Percentiles rank a stretch among this genome's conserved stretches.
phyloP scores from a whole-genome alignment of 1,139 yeast genomes.

The Candida sp. region DNA sequence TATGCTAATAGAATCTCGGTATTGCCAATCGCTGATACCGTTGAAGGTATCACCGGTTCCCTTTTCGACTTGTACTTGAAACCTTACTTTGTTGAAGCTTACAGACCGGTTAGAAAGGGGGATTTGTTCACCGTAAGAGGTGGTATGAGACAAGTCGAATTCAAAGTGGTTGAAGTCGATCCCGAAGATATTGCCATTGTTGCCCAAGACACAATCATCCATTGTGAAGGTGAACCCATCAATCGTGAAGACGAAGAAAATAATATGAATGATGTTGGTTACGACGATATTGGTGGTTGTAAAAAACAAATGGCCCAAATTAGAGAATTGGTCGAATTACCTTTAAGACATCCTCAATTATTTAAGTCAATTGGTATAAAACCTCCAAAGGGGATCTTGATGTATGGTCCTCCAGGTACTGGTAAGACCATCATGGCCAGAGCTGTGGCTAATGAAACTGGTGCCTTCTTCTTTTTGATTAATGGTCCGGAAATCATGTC shows the following conservation, averaged over 20 bases:
- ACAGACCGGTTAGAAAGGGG: slow-evolving; percentile 98
- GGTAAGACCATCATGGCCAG: slow-evolving; percentile 99
- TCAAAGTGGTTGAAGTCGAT: slow-evolving; percentile 97
- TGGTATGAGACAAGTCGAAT: slow-evolving; percentile 98
- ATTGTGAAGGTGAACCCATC: slow-evolving; percentile 99
- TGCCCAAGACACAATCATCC: slow-evolving; percentile 97
- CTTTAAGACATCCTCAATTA: slow-evolving; percentile 94
- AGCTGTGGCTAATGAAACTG: slow-evolving; percentile 99
- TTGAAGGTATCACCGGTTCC: slow-evolving; percentile 98
- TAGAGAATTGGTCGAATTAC: slow-evolving; percentile 94
- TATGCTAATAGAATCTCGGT: slow-evolving; percentile 94
- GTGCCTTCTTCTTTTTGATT: slow-evolving; percentile 96
- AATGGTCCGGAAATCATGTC: slow-evolving; percentile 99
- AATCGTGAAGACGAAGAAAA: slow-evolving; percentile 99
- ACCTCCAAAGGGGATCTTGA: slow-evolving; percentile 94
- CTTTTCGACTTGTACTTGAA: slow-evolving; percentile 93
- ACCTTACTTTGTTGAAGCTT: slow-evolving; percentile 98
- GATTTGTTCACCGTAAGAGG: slow-evolving; percentile 97
- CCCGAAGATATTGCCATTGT: slow-evolving; percentile 98
- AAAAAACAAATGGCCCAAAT: slow-evolving; percentile 99
- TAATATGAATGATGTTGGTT: slow-evolving; percentile 93
- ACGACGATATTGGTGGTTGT: slow-evolving; percentile 99
- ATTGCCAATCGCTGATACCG: slow-evolving; percentile 95
- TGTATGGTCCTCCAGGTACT: slow-evolving; percentile 99
- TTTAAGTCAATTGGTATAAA: slow-evolving; percentile 97